Percentiles rank a stretch among this genome's conserved stretches.
Conservation (phyloP, 2,329 filamentous ascomycete species). For the Aspergillus sp. region DNA sequence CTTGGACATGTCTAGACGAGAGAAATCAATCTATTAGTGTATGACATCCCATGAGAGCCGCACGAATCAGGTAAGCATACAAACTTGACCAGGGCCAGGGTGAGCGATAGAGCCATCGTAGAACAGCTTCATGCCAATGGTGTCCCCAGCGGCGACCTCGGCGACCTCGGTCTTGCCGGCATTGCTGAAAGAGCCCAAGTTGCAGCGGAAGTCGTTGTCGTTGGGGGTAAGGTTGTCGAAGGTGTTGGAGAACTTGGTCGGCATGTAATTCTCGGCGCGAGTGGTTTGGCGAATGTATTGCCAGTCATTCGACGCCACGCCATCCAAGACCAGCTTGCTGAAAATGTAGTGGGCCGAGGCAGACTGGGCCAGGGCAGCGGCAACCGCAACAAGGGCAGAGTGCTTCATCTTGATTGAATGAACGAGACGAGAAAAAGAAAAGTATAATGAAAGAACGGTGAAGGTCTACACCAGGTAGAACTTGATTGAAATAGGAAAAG, state of each 20-base stretch:
- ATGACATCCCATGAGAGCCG: too few species aligned
- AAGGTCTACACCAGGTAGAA: neutral
- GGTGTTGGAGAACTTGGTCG: conserved; percentile 15
- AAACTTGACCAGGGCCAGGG: conserved; percentile 19
- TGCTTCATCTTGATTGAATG: conserved; percentile 11
- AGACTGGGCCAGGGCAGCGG: conserved; percentile 10
- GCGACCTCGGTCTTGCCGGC: conserved; percentile 19
- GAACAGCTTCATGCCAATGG: conserved; percentile 16
- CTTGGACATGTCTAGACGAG: conserved; percentile 16
- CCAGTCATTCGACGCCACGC: conserved; percentile 11
- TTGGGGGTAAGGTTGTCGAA: conserved; percentile 17
- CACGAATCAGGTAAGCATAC: neutral
- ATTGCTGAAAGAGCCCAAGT: conserved; percentile 16
- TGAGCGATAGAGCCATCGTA: conserved; percentile 14
- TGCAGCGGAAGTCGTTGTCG: conserved; percentile 20
- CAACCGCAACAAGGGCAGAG: conserved; percentile 1
- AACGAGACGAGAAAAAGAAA: neutral
- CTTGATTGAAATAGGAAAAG: neutral
- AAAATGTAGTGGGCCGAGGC: conserved; percentile 19
- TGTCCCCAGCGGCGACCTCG: conserved; percentile 16
- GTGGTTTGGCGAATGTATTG: conserved; percentile 19
- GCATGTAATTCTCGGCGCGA: conserved; percentile 14
- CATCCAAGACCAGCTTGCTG: conserved; percentile 17
- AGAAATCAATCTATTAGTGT: too few species aligned
- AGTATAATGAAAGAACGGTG: too few species aligned